Evolutionary conservation across 2,329 filamentous ascomycete genomes (phyloP).

Genomic region (Fusarium sp.): DNA sequence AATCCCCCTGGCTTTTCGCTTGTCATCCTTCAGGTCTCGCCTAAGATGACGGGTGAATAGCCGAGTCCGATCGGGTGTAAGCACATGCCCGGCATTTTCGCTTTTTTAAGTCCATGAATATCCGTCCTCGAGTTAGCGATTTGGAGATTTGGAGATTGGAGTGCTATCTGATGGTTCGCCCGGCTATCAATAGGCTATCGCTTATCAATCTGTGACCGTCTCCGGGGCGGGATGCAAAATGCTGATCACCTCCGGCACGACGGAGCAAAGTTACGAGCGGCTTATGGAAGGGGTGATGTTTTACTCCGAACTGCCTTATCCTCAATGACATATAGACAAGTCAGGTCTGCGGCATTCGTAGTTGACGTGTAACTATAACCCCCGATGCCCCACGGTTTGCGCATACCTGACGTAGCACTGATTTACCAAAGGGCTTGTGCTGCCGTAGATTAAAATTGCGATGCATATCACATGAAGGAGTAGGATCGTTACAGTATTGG

Average conservation of each 20-base stretch:
- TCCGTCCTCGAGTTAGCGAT: slow-evolving; percentile 4
- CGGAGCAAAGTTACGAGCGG: slow-evolving; percentile 19
- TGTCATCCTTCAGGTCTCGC: slow-evolving; percentile 1
- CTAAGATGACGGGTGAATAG: slow-evolving; percentile 13
- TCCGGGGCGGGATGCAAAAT: slow-evolving; percentile 2
- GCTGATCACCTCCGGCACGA: slow-evolving; percentile 7
- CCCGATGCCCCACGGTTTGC: background rate
- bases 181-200: slow-evolving; percentile 9
- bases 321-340: background rate
- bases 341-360: background rate
- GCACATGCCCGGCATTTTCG: slow-evolving; percentile 35
- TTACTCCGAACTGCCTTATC: background rate
- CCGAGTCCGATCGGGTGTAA: slow-evolving; percentile 42
- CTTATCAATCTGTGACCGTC: slow-evolving; percentile 17
- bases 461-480: slow-evolving; percentile 13
- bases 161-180: slow-evolving; percentile 6
- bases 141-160: slow-evolving; percentile 23
- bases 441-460: slow-evolving; percentile 19
- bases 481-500: slow-evolving; percentile 6
- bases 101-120: slow-evolving; percentile 28
- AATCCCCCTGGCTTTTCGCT: slow-evolving; percentile 33
- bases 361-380: background rate
- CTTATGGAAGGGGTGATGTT: slow-evolving; percentile 2
- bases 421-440: slow-evolving; percentile 6
- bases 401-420: slow-evolving; percentile 10